These are phyloP conservation scores for Fusarium haematococcum DNA, from an alignment of 2,329 filamentous ascomycete genomes.

Conservation along the genomic window DNA sequence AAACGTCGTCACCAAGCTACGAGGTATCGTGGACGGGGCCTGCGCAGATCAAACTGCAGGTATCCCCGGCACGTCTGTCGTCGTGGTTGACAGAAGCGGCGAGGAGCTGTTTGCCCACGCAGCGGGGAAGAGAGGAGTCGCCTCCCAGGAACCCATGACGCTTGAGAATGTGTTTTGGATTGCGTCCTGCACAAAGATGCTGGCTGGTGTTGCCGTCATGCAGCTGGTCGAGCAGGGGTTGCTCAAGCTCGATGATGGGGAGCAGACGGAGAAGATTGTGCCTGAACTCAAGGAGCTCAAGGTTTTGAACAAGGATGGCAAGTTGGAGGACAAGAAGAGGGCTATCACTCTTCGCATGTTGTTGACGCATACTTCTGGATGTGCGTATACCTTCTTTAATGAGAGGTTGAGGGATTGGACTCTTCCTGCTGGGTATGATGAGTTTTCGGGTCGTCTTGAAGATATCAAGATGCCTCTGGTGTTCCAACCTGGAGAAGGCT, in stretches of 20 bases:
- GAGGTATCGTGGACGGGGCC: conserved; percentile 51
- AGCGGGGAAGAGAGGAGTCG: conserved; percentile 59
- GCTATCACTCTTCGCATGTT: conserved; percentile 70
- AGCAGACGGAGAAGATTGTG: conserved; percentile 58
- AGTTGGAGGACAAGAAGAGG: conserved; percentile 57
- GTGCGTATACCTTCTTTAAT: conserved; percentile 68
- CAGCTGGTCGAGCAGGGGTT: conserved; percentile 66
- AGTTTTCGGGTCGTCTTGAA: conserved; percentile 65
- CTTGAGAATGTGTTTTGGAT: conserved; percentile 72
- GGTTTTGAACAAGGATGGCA: conserved; percentile 55
- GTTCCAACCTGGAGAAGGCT: conserved; percentile 72
- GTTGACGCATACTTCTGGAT: conserved; percentile 66
- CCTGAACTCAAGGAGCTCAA: conserved; percentile 62
- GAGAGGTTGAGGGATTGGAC: conserved; percentile 60
- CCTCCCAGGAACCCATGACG: conserved; percentile 63
- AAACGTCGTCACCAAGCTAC: conserved; percentile 25
- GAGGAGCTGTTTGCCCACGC: conserved; percentile 61
- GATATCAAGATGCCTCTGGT: conserved; percentile 67
- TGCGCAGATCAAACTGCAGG: conserved; percentile 51
- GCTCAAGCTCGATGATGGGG: conserved; percentile 61
- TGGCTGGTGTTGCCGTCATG: conserved; percentile 65
- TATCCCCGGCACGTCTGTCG: conserved; percentile 59
- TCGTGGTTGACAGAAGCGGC: conserved; percentile 61
- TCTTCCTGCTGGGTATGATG: conserved; percentile 64
- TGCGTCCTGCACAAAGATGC: conserved; percentile 69